Evolutionary conservation across 768 basidiomycete species (phyloP).

Genomic region (Boletus pseudopeckii): DNA sequence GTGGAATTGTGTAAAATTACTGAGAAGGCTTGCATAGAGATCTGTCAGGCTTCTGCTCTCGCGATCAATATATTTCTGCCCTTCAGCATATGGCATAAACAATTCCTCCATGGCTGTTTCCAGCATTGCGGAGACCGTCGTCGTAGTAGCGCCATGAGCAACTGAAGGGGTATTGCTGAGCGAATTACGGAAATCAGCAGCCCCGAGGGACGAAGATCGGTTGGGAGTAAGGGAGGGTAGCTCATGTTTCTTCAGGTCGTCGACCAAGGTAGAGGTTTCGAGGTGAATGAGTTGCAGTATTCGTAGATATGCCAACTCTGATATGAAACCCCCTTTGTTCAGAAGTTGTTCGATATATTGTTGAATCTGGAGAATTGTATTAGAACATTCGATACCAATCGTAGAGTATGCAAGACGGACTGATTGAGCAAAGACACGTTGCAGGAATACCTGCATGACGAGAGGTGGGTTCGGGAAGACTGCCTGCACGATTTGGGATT

Average conservation of each 20-base stretch:
- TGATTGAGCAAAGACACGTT: slow-evolving; percentile 96
- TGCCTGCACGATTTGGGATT: slow-evolving; percentile 96
- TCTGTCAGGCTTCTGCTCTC: slow-evolving; percentile 82
- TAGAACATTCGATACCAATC: neutral
- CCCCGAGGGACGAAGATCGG: slow-evolving; percentile 59
- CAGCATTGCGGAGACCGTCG: slow-evolving; percentile 76
- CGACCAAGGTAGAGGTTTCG: slow-evolving; percentile 73
- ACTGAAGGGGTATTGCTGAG: slow-evolving; percentile 42
- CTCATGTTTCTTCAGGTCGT: slow-evolving; percentile 90
- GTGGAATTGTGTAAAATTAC: slow-evolving; percentile 83
- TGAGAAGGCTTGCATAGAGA: slow-evolving; percentile 70
- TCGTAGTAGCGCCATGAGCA: slow-evolving; percentile 39
- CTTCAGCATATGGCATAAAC: slow-evolving; percentile 92
- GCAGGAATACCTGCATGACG: slow-evolving; percentile 97
- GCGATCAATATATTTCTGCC: slow-evolving; percentile 84
- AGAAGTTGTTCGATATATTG: slow-evolving; percentile 92
- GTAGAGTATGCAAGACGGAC: slow-evolving; percentile 44
- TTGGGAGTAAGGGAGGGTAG: slow-evolving; percentile 59
- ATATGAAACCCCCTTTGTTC: slow-evolving; percentile 67
- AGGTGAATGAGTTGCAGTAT: slow-evolving; percentile 84
- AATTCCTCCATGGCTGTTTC: slow-evolving; percentile 95
- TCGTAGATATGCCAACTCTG: slow-evolving; percentile 88
- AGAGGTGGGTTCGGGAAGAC: slow-evolving; percentile 96
- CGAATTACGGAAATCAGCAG: slow-evolving; percentile 56
- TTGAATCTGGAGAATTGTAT: slow-evolving; percentile 66